These are phyloP conservation scores for Penicillium sp. DNA, from an alignment of 2,329 filamentous ascomycete genomes.

Conservation along the genomic window DNA sequence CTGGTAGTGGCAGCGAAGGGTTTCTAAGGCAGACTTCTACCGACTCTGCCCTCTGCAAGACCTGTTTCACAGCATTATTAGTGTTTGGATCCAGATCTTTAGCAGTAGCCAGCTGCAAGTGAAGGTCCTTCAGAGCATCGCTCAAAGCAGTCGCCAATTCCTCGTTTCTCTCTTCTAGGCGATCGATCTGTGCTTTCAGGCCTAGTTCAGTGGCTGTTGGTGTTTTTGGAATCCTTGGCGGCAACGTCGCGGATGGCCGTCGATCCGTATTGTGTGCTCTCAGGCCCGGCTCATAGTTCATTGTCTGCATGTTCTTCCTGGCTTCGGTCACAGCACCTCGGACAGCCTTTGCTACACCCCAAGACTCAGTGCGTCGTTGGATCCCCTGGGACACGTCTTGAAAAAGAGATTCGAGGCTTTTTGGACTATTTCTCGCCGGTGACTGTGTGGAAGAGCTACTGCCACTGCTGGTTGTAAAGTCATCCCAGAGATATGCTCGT, in stretches of 20 bases:
- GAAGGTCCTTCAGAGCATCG: conserved; percentile 47
- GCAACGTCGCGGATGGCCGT: conserved; percentile 2
- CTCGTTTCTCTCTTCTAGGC: conserved; percentile 46
- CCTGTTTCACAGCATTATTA: conserved; percentile 39
- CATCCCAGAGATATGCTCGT: conserved; percentile 32
- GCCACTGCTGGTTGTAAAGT: conserved; percentile 34
- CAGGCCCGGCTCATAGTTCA: conserved; percentile 44
- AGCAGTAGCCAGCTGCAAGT: conserved; percentile 36
- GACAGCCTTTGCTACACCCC: conserved; percentile 55
- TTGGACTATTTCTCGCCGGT: conserved; percentile 43
- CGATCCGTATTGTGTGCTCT: conserved; percentile 23
- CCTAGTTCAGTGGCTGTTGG: conserved; percentile 27
- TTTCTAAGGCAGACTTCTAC: conserved; percentile 50
- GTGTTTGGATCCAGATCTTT: conserved; percentile 28
- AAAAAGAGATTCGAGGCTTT: conserved; percentile 50
- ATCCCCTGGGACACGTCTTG: conserved; percentile 55
- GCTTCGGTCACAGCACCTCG: conserved; percentile 54
- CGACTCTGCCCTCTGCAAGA: conserved; percentile 46
- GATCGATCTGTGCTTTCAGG: conserved; percentile 37
- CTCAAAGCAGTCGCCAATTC: conserved; percentile 46
- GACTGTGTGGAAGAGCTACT: conserved; percentile 40
- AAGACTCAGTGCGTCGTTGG: conserved; percentile 53
- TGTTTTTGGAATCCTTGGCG: neutral
- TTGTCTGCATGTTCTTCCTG: conserved; percentile 51
- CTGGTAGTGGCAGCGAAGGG: conserved; percentile 35